A percentile compares a stretch with the other conserved stretches of the same genome.
Conservation (phyloP, 768 basidiomycete species). For the Lactarius akahatsu region DNA sequence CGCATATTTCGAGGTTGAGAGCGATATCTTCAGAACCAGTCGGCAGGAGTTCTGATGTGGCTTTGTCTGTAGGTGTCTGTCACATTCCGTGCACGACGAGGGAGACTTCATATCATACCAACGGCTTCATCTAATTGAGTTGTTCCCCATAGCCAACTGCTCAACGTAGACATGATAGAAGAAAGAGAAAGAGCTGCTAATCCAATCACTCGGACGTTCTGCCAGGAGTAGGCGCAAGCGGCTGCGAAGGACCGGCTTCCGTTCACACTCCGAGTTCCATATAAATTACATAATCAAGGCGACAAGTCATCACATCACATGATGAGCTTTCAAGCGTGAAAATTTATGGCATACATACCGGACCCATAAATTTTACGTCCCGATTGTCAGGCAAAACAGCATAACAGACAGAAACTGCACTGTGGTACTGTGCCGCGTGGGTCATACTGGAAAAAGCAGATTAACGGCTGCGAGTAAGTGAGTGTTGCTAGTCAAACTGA, state of each 20-base stretch:
- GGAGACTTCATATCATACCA: slow-evolving; percentile 14
- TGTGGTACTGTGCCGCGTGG: background rate
- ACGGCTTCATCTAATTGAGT: slow-evolving; percentile 29
- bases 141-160: slow-evolving; percentile 30
- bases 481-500: slow-evolving; percentile 2
- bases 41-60: slow-evolving; percentile 88
- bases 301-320: too few species aligned
- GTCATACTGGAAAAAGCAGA: background rate
- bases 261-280: slow-evolving; percentile 20
- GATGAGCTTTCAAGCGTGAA: too few species aligned
- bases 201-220: background rate
- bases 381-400: background rate
- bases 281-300: background rate
- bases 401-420: background rate
- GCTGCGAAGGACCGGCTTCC: background rate
- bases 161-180: slow-evolving; percentile 26
- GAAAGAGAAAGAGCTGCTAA: slow-evolving; percentile 5
- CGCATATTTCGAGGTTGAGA: slow-evolving; percentile 91
- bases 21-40: slow-evolving; percentile 87
- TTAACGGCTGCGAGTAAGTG: background rate
- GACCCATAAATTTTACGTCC: background rate
- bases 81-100: background rate
- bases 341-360: background rate
- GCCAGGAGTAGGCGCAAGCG: background rate
- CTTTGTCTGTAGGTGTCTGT: slow-evolving; percentile 62